Conservation (phyloP, 371 early-diverging fungal genomes). For the Mortierella sp. region DNA sequence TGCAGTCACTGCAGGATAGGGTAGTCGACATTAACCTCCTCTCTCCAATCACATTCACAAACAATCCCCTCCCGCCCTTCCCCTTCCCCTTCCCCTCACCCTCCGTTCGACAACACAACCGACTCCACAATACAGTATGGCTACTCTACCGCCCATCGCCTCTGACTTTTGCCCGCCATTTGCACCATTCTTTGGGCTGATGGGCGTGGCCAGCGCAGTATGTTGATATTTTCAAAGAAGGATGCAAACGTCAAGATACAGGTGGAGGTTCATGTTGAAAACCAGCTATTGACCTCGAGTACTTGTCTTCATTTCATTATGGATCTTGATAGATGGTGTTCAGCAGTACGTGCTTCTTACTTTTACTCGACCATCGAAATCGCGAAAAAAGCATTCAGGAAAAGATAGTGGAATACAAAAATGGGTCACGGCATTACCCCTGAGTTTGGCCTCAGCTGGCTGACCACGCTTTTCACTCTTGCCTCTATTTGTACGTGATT, state of each 20-base stretch:
- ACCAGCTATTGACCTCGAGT: too few relatives aligned
- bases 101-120: too few relatives aligned
- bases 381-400: too few relatives aligned
- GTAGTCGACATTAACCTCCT: too few relatives aligned
- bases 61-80: background rate
- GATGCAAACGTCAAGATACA: background rate
- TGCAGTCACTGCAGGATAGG: too few relatives aligned
- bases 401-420: too few relatives aligned
- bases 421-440: slow-evolving; percentile 8
- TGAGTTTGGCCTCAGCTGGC: slow-evolving; percentile 16
- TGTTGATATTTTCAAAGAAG: background rate
- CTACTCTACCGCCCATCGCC: slow-evolving; percentile 38
- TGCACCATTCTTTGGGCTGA: slow-evolving; percentile 79
- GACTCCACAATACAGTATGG: slow-evolving; percentile 16
- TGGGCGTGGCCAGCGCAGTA: slow-evolving; percentile 72
- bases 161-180: slow-evolving; percentile 61
- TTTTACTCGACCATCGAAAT: too few relatives aligned
- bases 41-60: too few relatives aligned
- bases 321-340: slow-evolving; percentile 59
- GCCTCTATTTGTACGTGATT: background rate
- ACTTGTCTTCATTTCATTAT: background rate
- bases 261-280: too few relatives aligned
- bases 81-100: background rate
- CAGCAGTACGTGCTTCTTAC: slow-evolving; percentile 66
- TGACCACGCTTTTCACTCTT: slow-evolving; percentile 2